Evolutionary conservation across 805 yeast species (phyloP).

Genomic region (Lipomyces japonicus): DNA sequence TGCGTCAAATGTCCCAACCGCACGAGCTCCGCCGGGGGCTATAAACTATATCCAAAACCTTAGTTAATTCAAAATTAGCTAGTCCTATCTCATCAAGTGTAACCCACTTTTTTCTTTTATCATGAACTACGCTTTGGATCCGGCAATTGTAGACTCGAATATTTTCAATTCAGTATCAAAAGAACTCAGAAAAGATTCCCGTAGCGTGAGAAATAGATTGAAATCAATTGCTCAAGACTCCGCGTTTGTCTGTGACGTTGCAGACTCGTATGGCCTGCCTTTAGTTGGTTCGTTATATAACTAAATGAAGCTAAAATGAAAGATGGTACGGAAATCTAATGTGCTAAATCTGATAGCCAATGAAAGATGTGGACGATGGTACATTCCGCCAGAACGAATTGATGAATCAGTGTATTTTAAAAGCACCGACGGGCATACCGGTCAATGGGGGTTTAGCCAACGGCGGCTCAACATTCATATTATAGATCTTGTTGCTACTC

Average conservation of each 20-base stretch:
- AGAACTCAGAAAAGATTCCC: constrained; percentile 48
- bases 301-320: too few relatives aligned
- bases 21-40: too few relatives aligned
- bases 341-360: constrained; percentile 57
- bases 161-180: constrained; percentile 33
- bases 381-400: constrained; percentile 48
- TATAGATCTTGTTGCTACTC: constrained; percentile 44
- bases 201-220: constrained; percentile 56
- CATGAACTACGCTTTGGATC: constrained; percentile 19
- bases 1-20: too few relatives aligned
- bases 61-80: too few relatives aligned
- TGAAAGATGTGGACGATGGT: constrained; percentile 88
- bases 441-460: constrained; percentile 73
- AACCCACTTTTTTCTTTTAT: too few relatives aligned
- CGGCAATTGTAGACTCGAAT: constrained; percentile 8
- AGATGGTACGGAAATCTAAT: constrained; percentile 2
- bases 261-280: constrained; percentile 37
- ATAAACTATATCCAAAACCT: too few relatives aligned
- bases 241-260: constrained; percentile 46
- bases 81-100: too few relatives aligned
- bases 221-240: constrained; percentile 70
- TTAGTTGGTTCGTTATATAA: constrained; percentile 32
- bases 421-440: constrained; percentile 86
- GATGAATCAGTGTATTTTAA: constrained; percentile 66
- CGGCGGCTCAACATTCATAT: constrained; percentile 74